A percentile compares a stretch with the other conserved stretches of the same genome.
Conservation (phyloP, 2,329 filamentous ascomycete genomes). For the Bipolaris bicolor region DNA sequence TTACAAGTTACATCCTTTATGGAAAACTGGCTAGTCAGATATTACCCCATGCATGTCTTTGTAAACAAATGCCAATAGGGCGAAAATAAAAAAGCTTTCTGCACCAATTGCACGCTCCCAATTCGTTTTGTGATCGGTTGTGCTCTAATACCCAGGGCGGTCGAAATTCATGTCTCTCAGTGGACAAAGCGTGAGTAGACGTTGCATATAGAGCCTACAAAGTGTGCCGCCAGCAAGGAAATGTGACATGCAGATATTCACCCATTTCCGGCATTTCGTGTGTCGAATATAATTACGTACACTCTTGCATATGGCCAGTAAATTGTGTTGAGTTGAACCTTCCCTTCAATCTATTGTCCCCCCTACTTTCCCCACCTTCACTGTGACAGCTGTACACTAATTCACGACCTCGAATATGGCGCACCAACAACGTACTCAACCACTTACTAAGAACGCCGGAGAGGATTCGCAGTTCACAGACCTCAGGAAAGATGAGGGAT, state of each 20-base stretch:
- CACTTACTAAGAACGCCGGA: not conserved
- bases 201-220: too few species aligned
- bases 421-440: constrained; percentile 16
- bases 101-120: constrained; percentile 9
- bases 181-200: not conserved
- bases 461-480: constrained; percentile 9
- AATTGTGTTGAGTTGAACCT: not conserved
- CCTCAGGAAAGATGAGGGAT: constrained; percentile 11
- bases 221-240: too few species aligned
- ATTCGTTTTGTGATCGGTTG: not conserved
- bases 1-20: constrained; percentile 8
- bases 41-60: constrained; percentile 14
- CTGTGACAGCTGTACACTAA: not conserved
- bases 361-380: not conserved
- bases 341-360: not conserved
- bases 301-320: not conserved
- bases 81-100: constrained; percentile 23
- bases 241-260: too few species aligned
- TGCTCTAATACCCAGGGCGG: not conserved
- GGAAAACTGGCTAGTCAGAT: not conserved
- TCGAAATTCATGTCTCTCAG: not conserved
- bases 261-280: too few species aligned
- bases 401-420: constrained; percentile 21
- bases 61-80: constrained; percentile 15
- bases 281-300: not conserved